Base-by-base conservation (phyloP, 139 green algal species). In the Medakamo hakoo region DNA sequence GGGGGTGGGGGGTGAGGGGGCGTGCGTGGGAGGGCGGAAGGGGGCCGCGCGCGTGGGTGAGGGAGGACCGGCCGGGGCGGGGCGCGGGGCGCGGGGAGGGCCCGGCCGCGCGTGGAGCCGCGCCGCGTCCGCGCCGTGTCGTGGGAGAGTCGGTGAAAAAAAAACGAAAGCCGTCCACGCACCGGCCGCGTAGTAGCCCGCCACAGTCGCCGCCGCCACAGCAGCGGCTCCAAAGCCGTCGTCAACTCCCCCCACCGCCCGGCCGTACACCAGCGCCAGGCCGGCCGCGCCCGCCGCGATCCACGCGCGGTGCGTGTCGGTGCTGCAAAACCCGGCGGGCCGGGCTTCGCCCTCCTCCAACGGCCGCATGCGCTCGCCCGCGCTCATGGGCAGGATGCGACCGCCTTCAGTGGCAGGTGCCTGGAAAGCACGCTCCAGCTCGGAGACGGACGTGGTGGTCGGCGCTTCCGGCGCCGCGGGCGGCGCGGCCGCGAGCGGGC, bases 101-200 rank as follows among this genome's bases (percentile, higher is more conserved):
- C n/a, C n/a, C n/a, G n/a, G n/a, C n/a, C n/a, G n/a, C n/a, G n/a
- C n/a, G n/a, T n/a, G n/a, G n/a, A n/a, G n/a, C n/a, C n/a, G n/a
- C n/a, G n/a, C n/a, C n/a, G n/a, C n/a, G n/a, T n/a, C n/a, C n/a
- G n/a, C n/a, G n/a, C n/a, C n/a, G n/a, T n/a, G n/a, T n/a, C n/a
- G n/a, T n/a, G n/a, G n/a, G n/a, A n/a, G n/a, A n/a, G 23, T 19
- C 27, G 65, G 21, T n/a, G 28, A 58, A 14, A 48, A 65, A 18
- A 25, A 31, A 18, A 16, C 49, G 1, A 22, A 55, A 21, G 18
- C 27, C 27, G 20, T 26, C 29, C 49, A 58, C 61, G 58, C 72
- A 57, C 84, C 82, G 32, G 83, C 74, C 25, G 83, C 40, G 4
- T 83, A 68, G 63, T 90, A 90, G 1, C 77, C 74, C 0, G 73